Percentiles rank a stretch among this genome's conserved stretches.
These are phyloP conservation scores for Pseudisothecium myosuroides DNA, from an alignment of 225 moss, liverwort and hornwort species.

Conservation along the genomic window DNA sequence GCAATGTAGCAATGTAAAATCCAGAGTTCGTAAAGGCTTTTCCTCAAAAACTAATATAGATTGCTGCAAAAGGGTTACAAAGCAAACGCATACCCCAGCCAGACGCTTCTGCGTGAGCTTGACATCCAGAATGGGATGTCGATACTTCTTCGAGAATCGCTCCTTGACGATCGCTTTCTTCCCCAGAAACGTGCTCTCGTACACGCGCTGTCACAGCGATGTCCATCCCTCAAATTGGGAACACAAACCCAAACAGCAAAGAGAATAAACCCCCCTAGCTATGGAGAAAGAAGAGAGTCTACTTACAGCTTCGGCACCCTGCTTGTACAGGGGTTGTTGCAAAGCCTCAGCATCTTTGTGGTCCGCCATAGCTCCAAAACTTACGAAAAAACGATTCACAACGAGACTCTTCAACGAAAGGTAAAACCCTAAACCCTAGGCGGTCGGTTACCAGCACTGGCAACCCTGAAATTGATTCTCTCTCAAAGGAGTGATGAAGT, in stretches of 20 bases:
- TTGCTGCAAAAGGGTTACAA: background rate
- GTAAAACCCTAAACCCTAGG: background rate
- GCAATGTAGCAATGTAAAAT: background rate
- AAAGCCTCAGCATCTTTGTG: background rate
- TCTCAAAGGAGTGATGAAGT: background rate
- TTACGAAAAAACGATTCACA: background rate
- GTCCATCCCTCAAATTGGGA: background rate
- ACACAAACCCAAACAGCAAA: background rate
- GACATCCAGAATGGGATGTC: conserved; percentile 66
- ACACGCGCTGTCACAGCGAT: conserved; percentile 37
- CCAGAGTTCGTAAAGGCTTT: background rate
- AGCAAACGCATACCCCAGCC: conserved; percentile 31
- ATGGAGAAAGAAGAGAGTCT: background rate
- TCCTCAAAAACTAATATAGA: background rate
- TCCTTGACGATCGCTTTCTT: conserved; percentile 72
- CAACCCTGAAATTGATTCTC: background rate
- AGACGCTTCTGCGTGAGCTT: conserved; percentile 81
- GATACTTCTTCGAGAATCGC: conserved; percentile 80
- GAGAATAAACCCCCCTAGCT: background rate
- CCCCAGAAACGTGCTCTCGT: conserved; percentile 51
- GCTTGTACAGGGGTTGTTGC: conserved; percentile 14
- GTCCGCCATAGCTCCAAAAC: conserved; percentile 6
- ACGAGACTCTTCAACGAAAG: background rate
- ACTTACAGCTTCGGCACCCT: conserved; percentile 79
- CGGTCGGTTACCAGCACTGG: background rate